Evolutionary conservation across 352 stramenopile species (phyloP), one percentile per base, ranked within the genome.

Genomic region (Globisporangium lucens): DNA sequence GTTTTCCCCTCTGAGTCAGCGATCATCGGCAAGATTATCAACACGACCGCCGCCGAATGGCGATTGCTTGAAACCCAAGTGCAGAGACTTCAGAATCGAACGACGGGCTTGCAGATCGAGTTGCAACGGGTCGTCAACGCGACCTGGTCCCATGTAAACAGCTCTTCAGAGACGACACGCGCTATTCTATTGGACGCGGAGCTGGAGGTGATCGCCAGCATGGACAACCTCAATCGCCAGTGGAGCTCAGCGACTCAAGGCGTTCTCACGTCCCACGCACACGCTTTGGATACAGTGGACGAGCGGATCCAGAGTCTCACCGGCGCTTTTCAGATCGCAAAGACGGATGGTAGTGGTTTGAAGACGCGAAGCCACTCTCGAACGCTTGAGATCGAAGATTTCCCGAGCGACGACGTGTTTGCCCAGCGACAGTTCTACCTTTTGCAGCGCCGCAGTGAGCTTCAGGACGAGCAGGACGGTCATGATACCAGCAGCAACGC

Each of bases 21-120:
- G 0, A 13, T 51, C n/a, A 27, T 66, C 20, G 47, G 56, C 20
- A 66, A 41, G 47, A 58, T 66, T 47, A 13, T 57, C 46, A 66
- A 66, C 47, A 27, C 61, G 10, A 51, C 56, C 12, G 4, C 20
- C 24, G 9, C 24, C 0, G 63, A 62, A 29, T 68, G 63, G 63
- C 7, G 12, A 6, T 41, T 24, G 10, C 55, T 68, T 29, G 52
- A 62, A 38, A 22, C 9, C 17, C 22, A 41, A 13, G 20, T 68
- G 30, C 46, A 56, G 10, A n/a, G 27, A 7, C 35, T 68, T 15
- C 30, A 56, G n/a, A 53, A 46, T 4, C 63, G 46, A 13, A 43
- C n/a, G 27, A 5, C 41, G 12, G 35, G 20, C 15, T 24, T 68
- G 52, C 63, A 62, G 20, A 30, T 3, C 9, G 63, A 68, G 30